Evolutionary conservation across 2,329 filamentous ascomycete species (phyloP).

Genomic region (Phaeophleospora eucalypticola): DNA sequence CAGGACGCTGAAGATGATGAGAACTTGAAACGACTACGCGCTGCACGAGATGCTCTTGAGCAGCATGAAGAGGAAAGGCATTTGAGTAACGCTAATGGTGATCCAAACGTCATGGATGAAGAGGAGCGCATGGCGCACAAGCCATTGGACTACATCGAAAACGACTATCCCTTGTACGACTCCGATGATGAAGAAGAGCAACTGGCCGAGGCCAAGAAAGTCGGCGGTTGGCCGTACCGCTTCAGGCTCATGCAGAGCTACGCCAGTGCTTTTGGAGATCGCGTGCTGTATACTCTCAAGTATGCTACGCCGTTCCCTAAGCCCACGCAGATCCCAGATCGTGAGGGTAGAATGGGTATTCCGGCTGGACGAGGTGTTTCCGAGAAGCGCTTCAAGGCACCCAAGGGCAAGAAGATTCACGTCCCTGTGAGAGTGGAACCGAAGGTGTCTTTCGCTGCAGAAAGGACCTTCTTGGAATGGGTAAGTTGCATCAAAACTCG

Average conservation of each 20-base stretch:
- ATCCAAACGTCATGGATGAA: slow-evolving; percentile 57
- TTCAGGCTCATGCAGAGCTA: slow-evolving; percentile 51
- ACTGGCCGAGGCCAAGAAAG: slow-evolving; percentile 70
- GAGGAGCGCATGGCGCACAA: slow-evolving; percentile 75
- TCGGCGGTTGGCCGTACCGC: slow-evolving; percentile 74
- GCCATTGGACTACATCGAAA: slow-evolving; percentile 50
- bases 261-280: slow-evolving; percentile 43
- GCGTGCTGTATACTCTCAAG: slow-evolving; percentile 34
- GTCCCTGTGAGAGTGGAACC: slow-evolving; percentile 94
- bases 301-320: slow-evolving; percentile 35
- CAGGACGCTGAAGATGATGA: slow-evolving; percentile 48
- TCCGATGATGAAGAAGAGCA: slow-evolving; percentile 72
- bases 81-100: slow-evolving; percentile 43
- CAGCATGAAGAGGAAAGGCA: slow-evolving; percentile 48
- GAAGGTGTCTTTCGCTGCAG: slow-evolving; percentile 95
- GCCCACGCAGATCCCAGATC: slow-evolving; percentile 41
- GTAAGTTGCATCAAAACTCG: too few species aligned
- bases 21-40: slow-evolving; percentile 46
- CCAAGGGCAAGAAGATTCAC: slow-evolving; percentile 82
- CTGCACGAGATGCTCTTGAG: slow-evolving; percentile 48
- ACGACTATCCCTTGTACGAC: slow-evolving; percentile 85
- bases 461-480: slow-evolving; percentile 94
- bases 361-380: slow-evolving; percentile 35
- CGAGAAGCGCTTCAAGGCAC: slow-evolving; percentile 60
- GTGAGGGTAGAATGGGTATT: slow-evolving; percentile 42